Conservation (phyloP, 129 eudicot genomes). For the Saussurea involucrata region DNA sequence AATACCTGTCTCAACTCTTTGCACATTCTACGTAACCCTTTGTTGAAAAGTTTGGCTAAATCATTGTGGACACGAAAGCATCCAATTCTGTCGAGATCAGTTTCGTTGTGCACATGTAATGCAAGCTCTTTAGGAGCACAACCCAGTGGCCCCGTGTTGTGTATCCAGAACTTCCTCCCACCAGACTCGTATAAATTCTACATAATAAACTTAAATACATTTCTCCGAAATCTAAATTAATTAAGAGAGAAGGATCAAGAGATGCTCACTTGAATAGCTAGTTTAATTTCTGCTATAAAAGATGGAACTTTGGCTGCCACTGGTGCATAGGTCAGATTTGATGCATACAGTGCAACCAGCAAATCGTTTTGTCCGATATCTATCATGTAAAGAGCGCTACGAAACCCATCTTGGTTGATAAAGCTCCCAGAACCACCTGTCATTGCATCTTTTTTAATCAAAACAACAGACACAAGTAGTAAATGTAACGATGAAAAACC, state of each 20-base stretch:
- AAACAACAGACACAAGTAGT: neutral
- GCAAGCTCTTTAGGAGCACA: constrained; percentile 49
- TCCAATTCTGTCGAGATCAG: constrained; percentile 36
- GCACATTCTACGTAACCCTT: constrained; percentile 30
- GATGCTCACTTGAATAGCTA: constrained; percentile 36
- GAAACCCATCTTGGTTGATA: constrained; percentile 31
- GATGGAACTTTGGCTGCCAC: constrained; percentile 38
- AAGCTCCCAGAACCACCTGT: constrained; percentile 30
- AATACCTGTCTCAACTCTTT: constrained; percentile 21
- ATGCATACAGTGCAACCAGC: constrained; percentile 27
- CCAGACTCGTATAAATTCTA: constrained; percentile 33
- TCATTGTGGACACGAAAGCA: constrained; percentile 39
- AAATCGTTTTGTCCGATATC: constrained; percentile 43
- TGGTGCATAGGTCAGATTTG: constrained; percentile 37
- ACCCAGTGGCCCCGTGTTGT: constrained; percentile 39
- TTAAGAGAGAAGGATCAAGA: neutral
- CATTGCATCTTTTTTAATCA: neutral
- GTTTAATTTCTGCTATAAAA: constrained; percentile 36
- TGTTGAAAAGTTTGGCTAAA: constrained; percentile 23
- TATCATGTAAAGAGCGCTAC: constrained; percentile 36
- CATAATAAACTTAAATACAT: neutral
- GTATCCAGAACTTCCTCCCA: constrained; percentile 43
- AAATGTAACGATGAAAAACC: neutral
- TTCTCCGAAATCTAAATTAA: neutral
- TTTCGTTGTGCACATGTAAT: constrained; percentile 31